Percentiles rank a stretch among this genome's conserved stretches.
Evolutionary conservation across 2,329 filamentous ascomycete genomes (phyloP).

Genomic region (Spiromastix sp.): DNA sequence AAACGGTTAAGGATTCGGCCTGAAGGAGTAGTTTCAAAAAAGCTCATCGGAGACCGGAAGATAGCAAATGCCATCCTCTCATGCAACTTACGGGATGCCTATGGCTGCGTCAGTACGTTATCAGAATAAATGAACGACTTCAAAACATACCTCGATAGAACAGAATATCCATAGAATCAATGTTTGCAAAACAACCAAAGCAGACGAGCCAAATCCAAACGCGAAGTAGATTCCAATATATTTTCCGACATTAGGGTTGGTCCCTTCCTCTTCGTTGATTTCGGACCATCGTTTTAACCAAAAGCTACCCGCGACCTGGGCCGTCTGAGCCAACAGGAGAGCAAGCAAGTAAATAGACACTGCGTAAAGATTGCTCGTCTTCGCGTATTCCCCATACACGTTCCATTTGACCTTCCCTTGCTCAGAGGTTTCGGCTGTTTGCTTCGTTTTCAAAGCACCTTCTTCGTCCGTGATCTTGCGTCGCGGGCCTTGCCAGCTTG

Average conservation of each 20-base stretch:
- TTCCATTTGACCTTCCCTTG: constrained; percentile 98
- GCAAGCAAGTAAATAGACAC: constrained; percentile 70
- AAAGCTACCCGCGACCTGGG: constrained; percentile 71
- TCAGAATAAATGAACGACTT: constrained; percentile 2
- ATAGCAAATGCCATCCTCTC: constrained; percentile 96
- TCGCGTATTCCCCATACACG: constrained; percentile 90
- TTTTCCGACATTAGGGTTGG: constrained; percentile 70
- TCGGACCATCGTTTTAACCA: constrained; percentile 96
- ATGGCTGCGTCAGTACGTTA: constrained; percentile 9
- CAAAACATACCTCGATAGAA: constrained; percentile 71
- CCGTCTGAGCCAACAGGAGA: constrained; percentile 69
- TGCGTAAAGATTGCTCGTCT: constrained; percentile 79
- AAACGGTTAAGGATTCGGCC: constrained; percentile 96
- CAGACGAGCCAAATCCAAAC: constrained; percentile 77
- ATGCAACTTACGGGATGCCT: constrained; percentile 91
- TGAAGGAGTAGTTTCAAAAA: constrained; percentile 94
- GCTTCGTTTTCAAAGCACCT: constrained; percentile 63
- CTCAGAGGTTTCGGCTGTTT: constrained; percentile 78
- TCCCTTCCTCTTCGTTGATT: constrained; percentile 54
- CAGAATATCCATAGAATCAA: constrained; percentile 98
- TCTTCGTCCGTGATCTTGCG: constrained; percentile 79
- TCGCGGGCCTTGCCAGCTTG: constrained; percentile 76
- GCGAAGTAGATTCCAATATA: constrained; percentile 95
- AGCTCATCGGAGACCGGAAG: constrained; percentile 95
- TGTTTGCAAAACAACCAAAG: constrained; percentile 81